Percentiles rank a stretch among this genome's conserved stretches.
These are phyloP conservation scores for Voacanga thouarsii DNA, from an alignment of 257 asterid species.

Conservation along the genomic window DNA sequence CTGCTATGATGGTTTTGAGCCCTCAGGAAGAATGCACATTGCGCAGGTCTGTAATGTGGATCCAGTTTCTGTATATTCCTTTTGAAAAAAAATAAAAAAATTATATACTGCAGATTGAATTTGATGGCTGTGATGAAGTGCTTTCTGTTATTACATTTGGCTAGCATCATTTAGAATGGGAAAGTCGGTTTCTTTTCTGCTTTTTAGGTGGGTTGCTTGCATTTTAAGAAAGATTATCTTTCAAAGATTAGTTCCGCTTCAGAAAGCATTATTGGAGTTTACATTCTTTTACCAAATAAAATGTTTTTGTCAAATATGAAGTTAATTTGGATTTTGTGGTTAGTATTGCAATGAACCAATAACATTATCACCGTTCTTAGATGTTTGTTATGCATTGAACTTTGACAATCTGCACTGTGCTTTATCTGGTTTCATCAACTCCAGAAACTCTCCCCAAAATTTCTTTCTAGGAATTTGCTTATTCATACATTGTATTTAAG, in stretches of 20 bases:
- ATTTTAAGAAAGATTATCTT: too few relatives aligned
- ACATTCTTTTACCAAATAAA: neutral
- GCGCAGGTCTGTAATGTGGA: slow-evolving; percentile 58
- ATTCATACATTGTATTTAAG: too few relatives aligned
- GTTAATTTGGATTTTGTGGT: neutral
- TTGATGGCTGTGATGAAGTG: neutral
- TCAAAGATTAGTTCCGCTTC: too few relatives aligned
- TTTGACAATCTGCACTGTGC: neutral
- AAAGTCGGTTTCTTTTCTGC: neutral
- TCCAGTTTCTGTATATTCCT: neutral
- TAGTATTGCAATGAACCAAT: neutral
- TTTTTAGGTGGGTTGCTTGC: too few relatives aligned
- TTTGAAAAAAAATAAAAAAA: too few relatives aligned
- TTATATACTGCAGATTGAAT: neutral
- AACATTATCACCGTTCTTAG: neutral
- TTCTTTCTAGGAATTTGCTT: neutral
- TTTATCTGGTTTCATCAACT: neutral
- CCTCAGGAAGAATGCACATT: slow-evolving; percentile 96
- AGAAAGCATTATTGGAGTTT: neutral
- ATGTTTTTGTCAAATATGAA: neutral
- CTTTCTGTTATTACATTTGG: neutral
- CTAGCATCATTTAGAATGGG: neutral
- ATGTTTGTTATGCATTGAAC: neutral
- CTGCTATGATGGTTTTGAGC: slow-evolving; percentile 92
- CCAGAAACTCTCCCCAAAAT: neutral